These are phyloP conservation scores for Monosporascus sp. DNA, from an alignment of 2,329 filamentous ascomycete species.

Conservation along the genomic window DNA sequence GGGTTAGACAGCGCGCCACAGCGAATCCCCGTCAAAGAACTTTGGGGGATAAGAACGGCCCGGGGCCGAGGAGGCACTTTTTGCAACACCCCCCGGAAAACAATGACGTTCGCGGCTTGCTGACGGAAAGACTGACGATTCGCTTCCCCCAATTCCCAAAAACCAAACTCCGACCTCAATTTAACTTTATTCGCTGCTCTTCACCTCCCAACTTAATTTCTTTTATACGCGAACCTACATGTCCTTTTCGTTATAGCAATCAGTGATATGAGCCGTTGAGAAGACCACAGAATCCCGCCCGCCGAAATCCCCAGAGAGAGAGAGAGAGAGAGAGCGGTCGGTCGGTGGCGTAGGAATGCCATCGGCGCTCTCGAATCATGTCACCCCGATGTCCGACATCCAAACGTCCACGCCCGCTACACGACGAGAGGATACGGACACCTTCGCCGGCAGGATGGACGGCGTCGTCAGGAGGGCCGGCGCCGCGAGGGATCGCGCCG, in stretches of 20 bases:
- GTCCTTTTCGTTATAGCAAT: too few relatives aligned
- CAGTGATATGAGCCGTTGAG: too few relatives aligned
- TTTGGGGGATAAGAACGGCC: not conserved
- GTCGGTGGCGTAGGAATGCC: conserved; percentile 43
- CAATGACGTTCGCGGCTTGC: not conserved
- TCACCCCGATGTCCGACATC: conserved; percentile 48
- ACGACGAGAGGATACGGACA: conserved; percentile 25
- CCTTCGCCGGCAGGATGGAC: conserved; percentile 23
- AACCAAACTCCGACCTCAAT: too few relatives aligned
- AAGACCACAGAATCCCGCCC: too few relatives aligned
- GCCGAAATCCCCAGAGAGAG: not conserved
- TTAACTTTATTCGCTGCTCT: too few relatives aligned
- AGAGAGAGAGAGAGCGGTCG: conserved; percentile 1
- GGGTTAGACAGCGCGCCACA: not conserved
- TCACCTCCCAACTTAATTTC: too few relatives aligned
- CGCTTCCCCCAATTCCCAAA: too few relatives aligned
- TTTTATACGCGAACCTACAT: too few relatives aligned
- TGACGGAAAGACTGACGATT: too few relatives aligned
- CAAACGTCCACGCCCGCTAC: conserved; percentile 20
- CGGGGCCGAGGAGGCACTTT: not conserved
- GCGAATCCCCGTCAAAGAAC: not conserved
- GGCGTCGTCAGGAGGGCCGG: conserved; percentile 21
- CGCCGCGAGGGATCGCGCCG: conserved; percentile 9
- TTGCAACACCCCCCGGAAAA: not conserved
- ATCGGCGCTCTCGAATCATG: conserved; percentile 52